phyloP scores from a whole-genome alignment of 768 basidiomycete species.

The Antrodiella citrinella region DNA sequence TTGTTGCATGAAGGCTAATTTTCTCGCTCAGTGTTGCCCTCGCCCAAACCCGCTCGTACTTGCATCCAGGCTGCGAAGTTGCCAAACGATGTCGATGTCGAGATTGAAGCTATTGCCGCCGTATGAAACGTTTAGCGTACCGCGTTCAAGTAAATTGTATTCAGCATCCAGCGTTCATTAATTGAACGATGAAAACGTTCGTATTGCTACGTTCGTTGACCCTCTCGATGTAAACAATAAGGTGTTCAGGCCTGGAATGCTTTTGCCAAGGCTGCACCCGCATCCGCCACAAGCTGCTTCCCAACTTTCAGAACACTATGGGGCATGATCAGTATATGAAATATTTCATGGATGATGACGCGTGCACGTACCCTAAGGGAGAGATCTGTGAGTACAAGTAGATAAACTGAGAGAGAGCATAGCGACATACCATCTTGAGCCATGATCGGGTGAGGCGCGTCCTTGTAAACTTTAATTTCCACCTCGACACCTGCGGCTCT shows the following conservation, averaged over 20 bases:
- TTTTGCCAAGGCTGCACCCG: slow-evolving; percentile 25
- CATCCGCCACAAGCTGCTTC: slow-evolving; percentile 30
- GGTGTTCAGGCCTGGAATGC: slow-evolving; percentile 24
- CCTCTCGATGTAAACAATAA: not conserved
- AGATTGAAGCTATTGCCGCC: slow-evolving; percentile 65
- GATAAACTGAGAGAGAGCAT: not conserved
- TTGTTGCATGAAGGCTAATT: not conserved
- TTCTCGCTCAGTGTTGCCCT: slow-evolving; percentile 32
- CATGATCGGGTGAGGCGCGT: slow-evolving; percentile 66
- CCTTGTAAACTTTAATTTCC: slow-evolving; percentile 48
- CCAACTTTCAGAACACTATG: slow-evolving; percentile 30
- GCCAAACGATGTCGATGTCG: slow-evolving; percentile 62
- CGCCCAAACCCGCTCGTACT: slow-evolving; percentile 63
- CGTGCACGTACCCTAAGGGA: slow-evolving; percentile 8
- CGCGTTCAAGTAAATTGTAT: too few species aligned
- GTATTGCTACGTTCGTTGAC: too few species aligned
- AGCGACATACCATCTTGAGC: slow-evolving; percentile 57
- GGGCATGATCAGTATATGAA: not conserved
- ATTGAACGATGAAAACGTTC: too few species aligned
- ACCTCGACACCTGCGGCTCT: slow-evolving; percentile 42
- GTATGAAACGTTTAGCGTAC: slow-evolving; percentile 1
- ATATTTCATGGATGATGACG: not conserved
- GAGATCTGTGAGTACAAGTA: not conserved
- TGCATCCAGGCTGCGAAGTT: slow-evolving; percentile 68
- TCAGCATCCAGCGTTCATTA: too few species aligned